Evolutionary conservation across 208 protist genomes (phyloP).

Genomic region (Spongospora subterranea): DNA sequence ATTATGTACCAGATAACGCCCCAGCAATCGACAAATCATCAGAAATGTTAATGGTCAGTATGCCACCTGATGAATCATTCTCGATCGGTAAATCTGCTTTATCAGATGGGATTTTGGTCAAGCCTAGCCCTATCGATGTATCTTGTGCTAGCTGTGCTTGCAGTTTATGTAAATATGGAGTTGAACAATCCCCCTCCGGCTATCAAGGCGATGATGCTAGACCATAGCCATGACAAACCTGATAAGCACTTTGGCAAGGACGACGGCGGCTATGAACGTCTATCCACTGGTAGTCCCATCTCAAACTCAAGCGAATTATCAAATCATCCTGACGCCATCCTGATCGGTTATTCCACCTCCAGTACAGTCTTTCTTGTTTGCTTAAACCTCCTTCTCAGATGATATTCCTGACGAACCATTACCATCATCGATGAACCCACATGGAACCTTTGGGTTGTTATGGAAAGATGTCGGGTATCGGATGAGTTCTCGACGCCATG

Average conservation of each 20-base stretch:
- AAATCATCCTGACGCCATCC: not conserved
- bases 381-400: not conserved
- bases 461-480: conserved; percentile 10
- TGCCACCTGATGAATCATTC: not conserved
- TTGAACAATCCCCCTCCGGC: not conserved
- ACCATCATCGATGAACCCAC: not conserved
- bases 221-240: not conserved
- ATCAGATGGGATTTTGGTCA: conserved; percentile 28
- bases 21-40: not conserved
- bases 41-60: not conserved
- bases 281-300: no score
- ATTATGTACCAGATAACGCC: not conserved
- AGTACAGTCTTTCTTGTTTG: not conserved
- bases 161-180: conserved; percentile 27
- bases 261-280: conserved; percentile 12
- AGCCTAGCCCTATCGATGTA: not conserved
- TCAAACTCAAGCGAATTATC: not conserved
- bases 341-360: not conserved
- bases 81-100: not conserved
- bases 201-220: not conserved
- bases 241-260: not conserved
- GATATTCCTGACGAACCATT: not conserved
- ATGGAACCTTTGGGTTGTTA: not conserved
- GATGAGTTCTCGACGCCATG: not conserved
- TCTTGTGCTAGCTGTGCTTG: not conserved